Conservation (phyloP, 2,329 filamentous ascomycete species). For the Fusarium nygamai region DNA sequence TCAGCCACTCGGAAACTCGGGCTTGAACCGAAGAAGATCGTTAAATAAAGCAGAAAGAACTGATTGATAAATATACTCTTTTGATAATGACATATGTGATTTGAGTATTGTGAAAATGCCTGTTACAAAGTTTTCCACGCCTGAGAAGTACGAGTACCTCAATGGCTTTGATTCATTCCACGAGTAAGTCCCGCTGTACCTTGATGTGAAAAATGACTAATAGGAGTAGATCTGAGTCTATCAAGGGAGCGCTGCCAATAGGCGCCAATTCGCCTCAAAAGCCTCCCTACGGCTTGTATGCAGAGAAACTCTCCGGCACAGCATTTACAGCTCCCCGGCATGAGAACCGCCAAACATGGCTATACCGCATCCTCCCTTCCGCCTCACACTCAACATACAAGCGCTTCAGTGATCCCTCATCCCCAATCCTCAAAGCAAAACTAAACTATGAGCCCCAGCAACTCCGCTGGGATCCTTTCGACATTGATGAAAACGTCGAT, state of each 20-base stretch:
- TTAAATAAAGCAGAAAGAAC: neutral
- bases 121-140: conserved; percentile 27
- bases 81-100: neutral
- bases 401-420: neutral
- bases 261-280: conserved; percentile 86
- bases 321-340: conserved; percentile 75
- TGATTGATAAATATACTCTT: neutral
- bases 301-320: conserved; percentile 79
- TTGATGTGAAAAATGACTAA: neutral
- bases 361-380: conserved; percentile 74
- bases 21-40: neutral
- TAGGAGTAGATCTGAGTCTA: conserved; percentile 72
- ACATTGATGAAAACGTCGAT: conserved; percentile 69
- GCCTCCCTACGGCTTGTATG: conserved; percentile 79
- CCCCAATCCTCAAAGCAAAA: conserved; percentile 34
- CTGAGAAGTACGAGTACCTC: conserved; percentile 75
- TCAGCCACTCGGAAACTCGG: conserved; percentile 4
- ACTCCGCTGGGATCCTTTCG: conserved; percentile 83
- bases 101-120: conserved; percentile 14
- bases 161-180: conserved; percentile 82
- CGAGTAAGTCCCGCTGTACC: conserved; percentile 63
- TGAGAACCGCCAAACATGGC: conserved; percentile 76
- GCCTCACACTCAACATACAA: conserved; percentile 65
- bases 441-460: conserved; percentile 71
- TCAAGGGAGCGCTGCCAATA: conserved; percentile 77